Conservation (phyloP, 2,329 filamentous ascomycete genomes). For the Rutstroemia sydowiana region DNA sequence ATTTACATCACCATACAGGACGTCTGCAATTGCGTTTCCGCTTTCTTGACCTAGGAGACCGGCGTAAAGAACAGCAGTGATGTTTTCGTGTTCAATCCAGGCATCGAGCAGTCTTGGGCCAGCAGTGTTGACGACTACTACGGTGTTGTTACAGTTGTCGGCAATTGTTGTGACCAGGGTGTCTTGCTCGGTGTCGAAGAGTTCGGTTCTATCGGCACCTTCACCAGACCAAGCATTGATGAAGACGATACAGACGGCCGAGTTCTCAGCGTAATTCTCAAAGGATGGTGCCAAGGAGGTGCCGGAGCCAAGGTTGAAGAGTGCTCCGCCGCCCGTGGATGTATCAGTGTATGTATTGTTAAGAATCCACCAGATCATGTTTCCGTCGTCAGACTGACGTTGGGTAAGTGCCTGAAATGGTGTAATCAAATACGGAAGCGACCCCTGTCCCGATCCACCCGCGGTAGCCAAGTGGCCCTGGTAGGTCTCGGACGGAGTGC, state of each 20-base stretch:
- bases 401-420: slow-evolving; percentile 63
- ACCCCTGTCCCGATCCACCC: slow-evolving; percentile 65
- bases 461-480: slow-evolving; percentile 48
- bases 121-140: slow-evolving; percentile 59
- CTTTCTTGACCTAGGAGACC: slow-evolving; percentile 75
- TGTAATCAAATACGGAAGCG: slow-evolving; percentile 70
- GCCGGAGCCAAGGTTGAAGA: slow-evolving; percentile 55
- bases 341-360: background rate
- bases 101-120: slow-evolving; percentile 49
- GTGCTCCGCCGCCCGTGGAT: background rate
- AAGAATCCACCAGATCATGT: background rate
- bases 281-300: slow-evolving; percentile 87
- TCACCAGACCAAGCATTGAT: slow-evolving; percentile 64
- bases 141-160: slow-evolving; percentile 45
- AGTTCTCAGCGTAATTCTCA: slow-evolving; percentile 48
- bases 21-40: slow-evolving; percentile 67
- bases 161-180: slow-evolving; percentile 39
- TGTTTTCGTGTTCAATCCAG: slow-evolving; percentile 66
- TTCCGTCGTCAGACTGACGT: slow-evolving; percentile 51
- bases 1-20: slow-evolving; percentile 73
- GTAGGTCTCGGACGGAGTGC: too few relatives aligned
- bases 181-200: slow-evolving; percentile 37
- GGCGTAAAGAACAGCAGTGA: slow-evolving; percentile 75
- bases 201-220: slow-evolving; percentile 53
- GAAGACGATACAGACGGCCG: slow-evolving; percentile 26